Conservation (phyloP, 2,329 filamentous ascomycete genomes). For the Penicillium occitanis region DNA sequence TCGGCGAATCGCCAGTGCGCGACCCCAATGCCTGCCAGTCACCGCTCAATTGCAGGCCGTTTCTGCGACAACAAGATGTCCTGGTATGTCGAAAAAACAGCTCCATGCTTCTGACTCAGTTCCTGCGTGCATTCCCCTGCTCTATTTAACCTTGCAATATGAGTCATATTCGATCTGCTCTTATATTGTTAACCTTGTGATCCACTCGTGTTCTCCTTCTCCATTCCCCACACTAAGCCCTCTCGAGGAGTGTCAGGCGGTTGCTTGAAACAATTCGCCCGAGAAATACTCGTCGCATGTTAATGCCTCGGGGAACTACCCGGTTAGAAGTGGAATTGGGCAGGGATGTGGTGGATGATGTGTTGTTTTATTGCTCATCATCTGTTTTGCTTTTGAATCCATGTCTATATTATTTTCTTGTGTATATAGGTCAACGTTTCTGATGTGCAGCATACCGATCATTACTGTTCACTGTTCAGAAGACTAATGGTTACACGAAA, state of each 20-base stretch:
- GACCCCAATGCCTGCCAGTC: neutral
- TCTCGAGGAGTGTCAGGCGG: constrained; percentile 3
- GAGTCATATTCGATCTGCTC: constrained; percentile 1
- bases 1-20: constrained; percentile 3
- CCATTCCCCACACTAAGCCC: constrained; percentile 20
- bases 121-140: neutral
- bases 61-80: neutral
- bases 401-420: neutral
- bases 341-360: neutral
- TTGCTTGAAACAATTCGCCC: neutral
- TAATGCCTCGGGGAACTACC: neutral
- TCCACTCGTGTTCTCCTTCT: constrained; percentile 14
- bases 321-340: neutral
- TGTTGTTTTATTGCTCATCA: neutral
- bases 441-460: neutral
- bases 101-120: neutral
- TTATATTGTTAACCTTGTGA: neutral
- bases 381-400: neutral
- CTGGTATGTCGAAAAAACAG: neutral
- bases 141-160: neutral
- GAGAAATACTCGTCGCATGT: constrained; percentile 12
- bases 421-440: neutral
- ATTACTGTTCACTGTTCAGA: neutral
- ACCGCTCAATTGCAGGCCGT: neutral
- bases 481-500: neutral